These are phyloP conservation scores for Leptomonas seymouri DNA, from an alignment of 208 protist genomes.

Conservation along the genomic window DNA sequence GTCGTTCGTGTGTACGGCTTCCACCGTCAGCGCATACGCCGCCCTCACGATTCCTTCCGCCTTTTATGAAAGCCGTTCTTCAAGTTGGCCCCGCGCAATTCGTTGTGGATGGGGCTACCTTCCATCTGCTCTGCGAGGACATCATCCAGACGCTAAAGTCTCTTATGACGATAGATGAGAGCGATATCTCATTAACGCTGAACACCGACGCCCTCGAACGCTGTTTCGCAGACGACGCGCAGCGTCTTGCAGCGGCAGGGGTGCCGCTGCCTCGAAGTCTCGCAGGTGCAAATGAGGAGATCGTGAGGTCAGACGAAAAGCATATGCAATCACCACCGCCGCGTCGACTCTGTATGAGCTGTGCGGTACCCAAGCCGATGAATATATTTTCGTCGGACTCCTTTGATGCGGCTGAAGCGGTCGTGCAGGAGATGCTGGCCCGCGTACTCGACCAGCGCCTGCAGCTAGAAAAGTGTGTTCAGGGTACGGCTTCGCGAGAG, in stretches of 20 bases:
- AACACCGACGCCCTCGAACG: constrained; percentile 25
- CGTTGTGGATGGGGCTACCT: constrained; percentile 40
- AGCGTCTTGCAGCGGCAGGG: constrained; percentile 8
- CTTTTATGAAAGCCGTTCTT: constrained; percentile 40
- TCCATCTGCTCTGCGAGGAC: constrained; percentile 41
- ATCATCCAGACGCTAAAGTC: constrained; percentile 29
- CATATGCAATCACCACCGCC: background rate
- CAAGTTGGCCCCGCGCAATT: constrained; percentile 44
- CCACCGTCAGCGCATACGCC: too few species aligned
- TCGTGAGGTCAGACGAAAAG: too few species aligned
- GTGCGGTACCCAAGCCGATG: constrained; percentile 1
- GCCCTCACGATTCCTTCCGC: too few species aligned
- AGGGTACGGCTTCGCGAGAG: background rate
- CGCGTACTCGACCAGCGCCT: constrained; percentile 23
- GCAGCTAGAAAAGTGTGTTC: constrained; percentile 12
- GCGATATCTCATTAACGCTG: constrained; percentile 30
- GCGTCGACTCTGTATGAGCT: background rate
- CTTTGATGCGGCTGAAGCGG: constrained; percentile 32
- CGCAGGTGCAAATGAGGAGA: background rate
- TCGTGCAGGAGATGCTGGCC: constrained; percentile 25
- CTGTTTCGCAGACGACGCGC: constrained; percentile 17
- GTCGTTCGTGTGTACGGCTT: too few species aligned
- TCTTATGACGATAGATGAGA: constrained; percentile 21
- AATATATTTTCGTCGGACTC: constrained; percentile 41
- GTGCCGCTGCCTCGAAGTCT: constrained; percentile 1